phyloP scores from a whole-genome alignment of 2,329 filamentous ascomycete species.

The Stromatinia cepivora region DNA sequence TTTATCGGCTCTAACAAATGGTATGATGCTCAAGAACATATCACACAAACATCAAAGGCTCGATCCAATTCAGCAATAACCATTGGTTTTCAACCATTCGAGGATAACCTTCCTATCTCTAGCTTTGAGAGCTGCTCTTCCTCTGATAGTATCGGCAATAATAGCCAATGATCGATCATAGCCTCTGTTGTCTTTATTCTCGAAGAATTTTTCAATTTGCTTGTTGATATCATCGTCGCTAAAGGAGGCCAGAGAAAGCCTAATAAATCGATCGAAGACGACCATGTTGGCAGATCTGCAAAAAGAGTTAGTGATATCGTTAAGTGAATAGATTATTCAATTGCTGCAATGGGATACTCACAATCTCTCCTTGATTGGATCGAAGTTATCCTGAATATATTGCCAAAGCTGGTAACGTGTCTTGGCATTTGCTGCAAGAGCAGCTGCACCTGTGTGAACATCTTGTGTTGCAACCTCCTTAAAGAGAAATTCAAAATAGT shows the following conservation, averaged over 20 bases:
- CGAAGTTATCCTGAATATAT: slow-evolving; percentile 84
- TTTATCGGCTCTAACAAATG: background rate
- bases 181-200: slow-evolving; percentile 77
- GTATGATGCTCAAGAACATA: background rate
- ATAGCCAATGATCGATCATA: slow-evolving; percentile 86
- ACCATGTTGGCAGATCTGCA: slow-evolving; percentile 69
- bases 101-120: slow-evolving; percentile 71
- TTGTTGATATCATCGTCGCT: slow-evolving; percentile 66
- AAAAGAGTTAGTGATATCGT: background rate
- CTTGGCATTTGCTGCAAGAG: slow-evolving; percentile 70
- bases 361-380: slow-evolving; percentile 68
- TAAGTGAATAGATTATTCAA: background rate
- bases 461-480: slow-evolving; percentile 84
- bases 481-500: slow-evolving; percentile 74
- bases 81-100: slow-evolving; percentile 73
- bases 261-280: slow-evolving; percentile 84
- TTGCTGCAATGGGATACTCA: background rate
- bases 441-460: slow-evolving; percentile 76
- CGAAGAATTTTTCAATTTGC: slow-evolving; percentile 85
- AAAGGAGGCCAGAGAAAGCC: slow-evolving; percentile 76
- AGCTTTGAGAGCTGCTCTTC: slow-evolving; percentile 77
- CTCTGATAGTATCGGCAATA: slow-evolving; percentile 80
- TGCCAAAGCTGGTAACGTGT: slow-evolving; percentile 78
- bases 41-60: background rate
- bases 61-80: slow-evolving; percentile 46